Conservation (phyloP, 2,329 filamentous ascomycete species). For the Fusarium heterosporum region DNA sequence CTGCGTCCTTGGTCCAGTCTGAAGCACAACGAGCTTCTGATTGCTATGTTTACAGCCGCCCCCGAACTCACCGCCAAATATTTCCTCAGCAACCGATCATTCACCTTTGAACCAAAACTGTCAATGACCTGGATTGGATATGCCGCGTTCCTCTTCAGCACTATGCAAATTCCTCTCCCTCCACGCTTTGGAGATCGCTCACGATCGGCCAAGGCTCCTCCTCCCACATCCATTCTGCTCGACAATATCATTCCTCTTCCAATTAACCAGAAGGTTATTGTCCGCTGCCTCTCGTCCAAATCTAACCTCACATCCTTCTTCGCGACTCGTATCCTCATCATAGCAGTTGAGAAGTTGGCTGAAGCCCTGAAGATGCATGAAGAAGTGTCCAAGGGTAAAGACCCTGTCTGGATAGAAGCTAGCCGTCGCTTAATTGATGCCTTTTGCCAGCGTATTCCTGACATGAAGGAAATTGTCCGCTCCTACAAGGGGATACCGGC, state of each 20-base stretch:
- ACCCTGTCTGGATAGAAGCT: constrained; percentile 75
- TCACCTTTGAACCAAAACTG: constrained; percentile 90
- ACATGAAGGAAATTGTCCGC: constrained; percentile 82
- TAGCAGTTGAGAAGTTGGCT: constrained; percentile 82
- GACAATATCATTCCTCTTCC: constrained; percentile 89
- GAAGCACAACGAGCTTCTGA: constrained; percentile 83
- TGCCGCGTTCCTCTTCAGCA: constrained; percentile 86
- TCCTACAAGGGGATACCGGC: constrained; percentile 77
- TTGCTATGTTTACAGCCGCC: constrained; percentile 81
- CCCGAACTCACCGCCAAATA: constrained; percentile 92
- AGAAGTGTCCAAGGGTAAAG: constrained; percentile 54
- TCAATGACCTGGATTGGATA: constrained; percentile 96
- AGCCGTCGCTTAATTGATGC: constrained; percentile 75
- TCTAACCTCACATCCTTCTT: constrained; percentile 87
- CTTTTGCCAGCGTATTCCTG: constrained; percentile 82
- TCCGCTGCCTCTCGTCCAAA: constrained; percentile 81
- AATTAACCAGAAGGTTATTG: constrained; percentile 81
- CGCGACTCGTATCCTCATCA: constrained; percentile 80
- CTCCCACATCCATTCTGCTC: constrained; percentile 81
- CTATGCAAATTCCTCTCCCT: constrained; percentile 80
- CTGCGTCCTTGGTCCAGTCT: constrained; percentile 86
- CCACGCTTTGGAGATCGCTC: constrained; percentile 75
- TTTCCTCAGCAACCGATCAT: constrained; percentile 81
- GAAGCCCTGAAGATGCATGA: constrained; percentile 71
- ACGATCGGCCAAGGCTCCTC: constrained; percentile 73